Percentiles rank a stretch among this genome's conserved stretches.
Evolutionary conservation across 495 filamentous ascomycete species (phyloP).

Genomic region (Lophium mytilinum): DNA sequence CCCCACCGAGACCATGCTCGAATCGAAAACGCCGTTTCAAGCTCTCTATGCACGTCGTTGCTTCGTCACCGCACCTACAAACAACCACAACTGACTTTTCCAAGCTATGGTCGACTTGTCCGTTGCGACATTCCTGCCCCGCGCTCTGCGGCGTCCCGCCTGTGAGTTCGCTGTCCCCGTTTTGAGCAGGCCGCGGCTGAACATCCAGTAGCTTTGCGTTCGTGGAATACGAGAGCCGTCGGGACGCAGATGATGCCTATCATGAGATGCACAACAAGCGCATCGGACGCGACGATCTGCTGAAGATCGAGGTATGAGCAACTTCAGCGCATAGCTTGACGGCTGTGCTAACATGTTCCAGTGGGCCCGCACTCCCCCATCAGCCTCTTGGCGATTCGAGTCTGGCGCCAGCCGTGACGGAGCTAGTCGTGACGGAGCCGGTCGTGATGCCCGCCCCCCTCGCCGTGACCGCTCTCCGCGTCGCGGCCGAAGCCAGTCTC

Average conservation of each 20-base stretch:
- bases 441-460: conserved; percentile 47
- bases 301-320: conserved; percentile 91
- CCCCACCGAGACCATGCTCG: neutral
- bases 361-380: conserved; percentile 98
- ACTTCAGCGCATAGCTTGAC: neutral
- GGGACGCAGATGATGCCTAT: conserved; percentile 98
- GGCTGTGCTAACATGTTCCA: conserved; percentile 32
- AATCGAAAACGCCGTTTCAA: neutral
- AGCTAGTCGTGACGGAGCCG: conserved; percentile 34
- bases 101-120: conserved; percentile 93
- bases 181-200: conserved; percentile 21
- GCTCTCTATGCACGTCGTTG: conserved; percentile 3
- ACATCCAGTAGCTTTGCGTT: conserved; percentile 74
- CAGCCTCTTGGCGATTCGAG: conserved; percentile 97
- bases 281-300: conserved; percentile 85
- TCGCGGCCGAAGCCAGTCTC: conserved; percentile 57
- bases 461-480: conserved; percentile 63
- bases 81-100: conserved; percentile 14
- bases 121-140: conserved; percentile 98
- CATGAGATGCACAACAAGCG: conserved; percentile 99
- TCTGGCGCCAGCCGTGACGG: conserved; percentile 35
- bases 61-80: conserved; percentile 7
- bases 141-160: conserved; percentile 79
- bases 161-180: conserved; percentile 56
- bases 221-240: conserved; percentile 98